These are phyloP conservation scores for Epichloe hybrida DNA, from an alignment of 2,329 filamentous ascomycete genomes.

Conservation along the genomic window DNA sequence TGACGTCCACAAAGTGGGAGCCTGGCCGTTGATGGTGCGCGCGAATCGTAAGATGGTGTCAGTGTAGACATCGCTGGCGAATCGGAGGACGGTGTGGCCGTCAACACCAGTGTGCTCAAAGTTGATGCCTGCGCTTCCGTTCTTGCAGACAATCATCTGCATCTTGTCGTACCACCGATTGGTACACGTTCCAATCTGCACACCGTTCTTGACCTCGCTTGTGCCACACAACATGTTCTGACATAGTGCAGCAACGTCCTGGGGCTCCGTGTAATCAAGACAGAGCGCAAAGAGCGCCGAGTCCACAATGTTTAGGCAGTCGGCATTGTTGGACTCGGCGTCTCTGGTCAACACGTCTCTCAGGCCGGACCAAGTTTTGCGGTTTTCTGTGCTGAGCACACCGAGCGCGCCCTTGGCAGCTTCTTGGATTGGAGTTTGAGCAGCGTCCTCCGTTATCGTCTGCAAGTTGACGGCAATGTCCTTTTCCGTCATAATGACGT, in stretches of 20 bases:
- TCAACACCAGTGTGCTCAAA: slow-evolving; percentile 98
- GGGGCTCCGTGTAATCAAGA: slow-evolving; percentile 81
- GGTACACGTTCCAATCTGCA: slow-evolving; percentile 94
- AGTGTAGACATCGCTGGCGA: slow-evolving; percentile 92
- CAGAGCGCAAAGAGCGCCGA: slow-evolving; percentile 87
- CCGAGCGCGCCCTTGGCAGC: slow-evolving; percentile 91
- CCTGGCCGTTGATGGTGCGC: slow-evolving; percentile 85
- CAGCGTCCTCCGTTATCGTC: slow-evolving; percentile 82
- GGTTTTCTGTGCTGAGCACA: slow-evolving; percentile 89
- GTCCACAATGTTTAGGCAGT: slow-evolving; percentile 91
- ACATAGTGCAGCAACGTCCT: slow-evolving; percentile 70
- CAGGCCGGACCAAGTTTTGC: slow-evolving; percentile 88
- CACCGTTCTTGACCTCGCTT: slow-evolving; percentile 77
- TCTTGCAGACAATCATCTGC: slow-evolving; percentile 98
- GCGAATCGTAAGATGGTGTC: slow-evolving; percentile 96
- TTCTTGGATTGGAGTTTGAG: slow-evolving; percentile 79
- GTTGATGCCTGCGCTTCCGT: slow-evolving; percentile 96
- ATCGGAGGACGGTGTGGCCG: slow-evolving; percentile 89
- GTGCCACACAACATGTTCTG: slow-evolving; percentile 98
- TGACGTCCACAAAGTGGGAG: slow-evolving; percentile 83
- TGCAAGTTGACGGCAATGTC: slow-evolving; percentile 85
- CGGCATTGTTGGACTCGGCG: slow-evolving; percentile 82
- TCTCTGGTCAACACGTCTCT: slow-evolving; percentile 79
- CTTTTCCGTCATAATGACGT: slow-evolving; percentile 93
- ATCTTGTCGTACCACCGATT: slow-evolving; percentile 99